phyloP scores from a whole-genome alignment of 441 rosid genomes.

The Breynia disticha region DNA sequence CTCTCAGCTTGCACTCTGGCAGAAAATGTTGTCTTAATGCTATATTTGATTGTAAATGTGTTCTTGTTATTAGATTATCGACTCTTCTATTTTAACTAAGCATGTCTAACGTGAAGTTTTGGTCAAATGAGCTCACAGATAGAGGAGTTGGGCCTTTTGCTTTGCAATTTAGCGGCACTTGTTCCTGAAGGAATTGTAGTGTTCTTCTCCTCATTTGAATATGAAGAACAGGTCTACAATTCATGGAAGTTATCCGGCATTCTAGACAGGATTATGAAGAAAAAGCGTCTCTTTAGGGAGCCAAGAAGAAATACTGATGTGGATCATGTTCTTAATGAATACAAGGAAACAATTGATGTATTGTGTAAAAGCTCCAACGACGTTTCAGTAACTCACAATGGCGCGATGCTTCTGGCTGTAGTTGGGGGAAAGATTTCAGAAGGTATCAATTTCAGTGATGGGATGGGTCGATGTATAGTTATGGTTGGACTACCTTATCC shows the following conservation, averaged over 20 bases:
- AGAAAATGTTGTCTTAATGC: background rate
- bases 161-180: slow-evolving; percentile 72
- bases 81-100: background rate
- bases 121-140: slow-evolving; percentile 38
- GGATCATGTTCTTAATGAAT: slow-evolving; percentile 66
- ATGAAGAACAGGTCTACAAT: slow-evolving; percentile 65
- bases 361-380: slow-evolving; percentile 18
- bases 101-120: background rate
- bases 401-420: slow-evolving; percentile 81
- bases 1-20: too few species aligned
- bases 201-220: slow-evolving; percentile 93
- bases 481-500: slow-evolving; percentile 99
- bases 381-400: slow-evolving; percentile 31
- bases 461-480: slow-evolving; percentile 92
- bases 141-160: slow-evolving; percentile 76
- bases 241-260: slow-evolving; percentile 79
- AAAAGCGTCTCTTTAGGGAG: slow-evolving; percentile 74
- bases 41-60: background rate
- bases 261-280: slow-evolving; percentile 67
- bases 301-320: slow-evolving; percentile 67
- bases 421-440: slow-evolving; percentile 99
- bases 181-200: slow-evolving; percentile 90
- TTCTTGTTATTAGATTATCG: background rate
- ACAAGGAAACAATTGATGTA: slow-evolving; percentile 59
- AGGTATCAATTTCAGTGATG: slow-evolving; percentile 95